Evolutionary conservation across 768 basidiomycete genomes (phyloP).

Genomic region (Amanita inopinata): DNA sequence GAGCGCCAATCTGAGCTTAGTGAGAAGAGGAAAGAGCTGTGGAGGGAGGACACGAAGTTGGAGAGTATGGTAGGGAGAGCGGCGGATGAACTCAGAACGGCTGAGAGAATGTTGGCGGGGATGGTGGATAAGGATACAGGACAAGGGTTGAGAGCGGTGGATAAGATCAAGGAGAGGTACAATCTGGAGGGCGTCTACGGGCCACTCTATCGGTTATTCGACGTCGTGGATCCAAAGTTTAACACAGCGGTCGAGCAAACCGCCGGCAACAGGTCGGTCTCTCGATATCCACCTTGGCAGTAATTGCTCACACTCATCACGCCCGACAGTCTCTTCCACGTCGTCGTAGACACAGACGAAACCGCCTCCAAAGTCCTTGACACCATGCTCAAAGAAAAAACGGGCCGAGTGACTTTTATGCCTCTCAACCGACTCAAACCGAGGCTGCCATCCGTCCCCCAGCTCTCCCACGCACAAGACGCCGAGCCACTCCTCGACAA

Average conservation of each 20-base stretch:
- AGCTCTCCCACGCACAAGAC: conserved; percentile 62
- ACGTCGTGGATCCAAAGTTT: conserved; percentile 80
- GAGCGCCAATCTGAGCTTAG: conserved; percentile 58
- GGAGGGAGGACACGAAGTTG: conserved; percentile 91
- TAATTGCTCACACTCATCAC: conserved; percentile 6
- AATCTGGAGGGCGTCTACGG: conserved; percentile 83
- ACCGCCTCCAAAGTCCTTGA: conserved; percentile 90
- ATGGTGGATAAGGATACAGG: conserved; percentile 99
- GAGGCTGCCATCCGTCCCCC: conserved; percentile 33
- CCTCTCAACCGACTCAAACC: conserved; percentile 91
- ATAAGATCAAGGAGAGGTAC: conserved; percentile 70
- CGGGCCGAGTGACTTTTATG: conserved; percentile 96
- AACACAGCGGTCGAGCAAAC: conserved; percentile 91
- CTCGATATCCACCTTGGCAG: background rate
- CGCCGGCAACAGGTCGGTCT: conserved; percentile 78
- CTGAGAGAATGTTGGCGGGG: conserved; percentile 68
- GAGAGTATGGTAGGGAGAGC: conserved; percentile 70
- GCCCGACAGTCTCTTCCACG: conserved; percentile 74
- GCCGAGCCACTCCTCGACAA: conserved; percentile 78
- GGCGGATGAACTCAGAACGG: conserved; percentile 67
- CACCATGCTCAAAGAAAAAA: conserved; percentile 87
- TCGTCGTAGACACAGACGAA: conserved; percentile 94
- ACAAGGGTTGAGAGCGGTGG: conserved; percentile 77
- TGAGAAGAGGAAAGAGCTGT: conserved; percentile 85
- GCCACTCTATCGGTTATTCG: conserved; percentile 88